Evolutionary conservation across 768 basidiomycete species (phyloP).

Genomic region (Mrakia frigida): DNA sequence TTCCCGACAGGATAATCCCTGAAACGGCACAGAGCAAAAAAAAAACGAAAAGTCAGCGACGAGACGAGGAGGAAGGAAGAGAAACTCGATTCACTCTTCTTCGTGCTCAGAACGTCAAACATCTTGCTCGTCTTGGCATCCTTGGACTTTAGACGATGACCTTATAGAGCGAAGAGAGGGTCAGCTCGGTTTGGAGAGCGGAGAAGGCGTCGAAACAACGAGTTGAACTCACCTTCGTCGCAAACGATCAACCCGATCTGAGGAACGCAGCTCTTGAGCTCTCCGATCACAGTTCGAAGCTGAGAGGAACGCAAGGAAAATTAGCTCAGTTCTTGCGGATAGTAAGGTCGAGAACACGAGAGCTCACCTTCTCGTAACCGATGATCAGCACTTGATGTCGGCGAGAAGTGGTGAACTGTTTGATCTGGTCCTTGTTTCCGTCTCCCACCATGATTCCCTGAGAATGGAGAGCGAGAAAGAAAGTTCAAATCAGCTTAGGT

Average conservation of each 20-base stretch:
- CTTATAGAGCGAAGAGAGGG: conserved; percentile 44
- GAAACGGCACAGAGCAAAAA: no score
- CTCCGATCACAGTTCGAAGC: conserved; percentile 39
- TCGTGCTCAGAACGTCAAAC: conserved; percentile 71
- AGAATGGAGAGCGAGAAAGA: background rate
- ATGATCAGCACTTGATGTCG: conserved; percentile 73
- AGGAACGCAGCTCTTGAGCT: conserved; percentile 51
- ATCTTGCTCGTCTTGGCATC: conserved; percentile 83
- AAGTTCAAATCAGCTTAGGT: background rate
- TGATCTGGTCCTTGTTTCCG: conserved; percentile 55
- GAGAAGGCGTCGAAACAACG: background rate
- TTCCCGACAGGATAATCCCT: conserved; percentile 68
- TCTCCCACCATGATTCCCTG: conserved; percentile 57
- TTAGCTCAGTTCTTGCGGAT: background rate
- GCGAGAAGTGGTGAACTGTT: conserved; percentile 69
- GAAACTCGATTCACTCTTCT: conserved; percentile 50
- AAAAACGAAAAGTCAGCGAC: background rate
- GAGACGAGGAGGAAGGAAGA: background rate
- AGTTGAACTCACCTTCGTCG: conserved; percentile 75
- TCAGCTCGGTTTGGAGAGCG: background rate
- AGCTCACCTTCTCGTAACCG: conserved; percentile 71
- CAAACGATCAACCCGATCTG: conserved; percentile 90
- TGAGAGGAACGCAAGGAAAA: background rate
- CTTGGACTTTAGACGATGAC: conserved; percentile 86
- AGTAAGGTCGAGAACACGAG: background rate